Evolutionary conservation across 805 yeast genomes (phyloP).

Genomic region (Lipomyces orientalis): DNA sequence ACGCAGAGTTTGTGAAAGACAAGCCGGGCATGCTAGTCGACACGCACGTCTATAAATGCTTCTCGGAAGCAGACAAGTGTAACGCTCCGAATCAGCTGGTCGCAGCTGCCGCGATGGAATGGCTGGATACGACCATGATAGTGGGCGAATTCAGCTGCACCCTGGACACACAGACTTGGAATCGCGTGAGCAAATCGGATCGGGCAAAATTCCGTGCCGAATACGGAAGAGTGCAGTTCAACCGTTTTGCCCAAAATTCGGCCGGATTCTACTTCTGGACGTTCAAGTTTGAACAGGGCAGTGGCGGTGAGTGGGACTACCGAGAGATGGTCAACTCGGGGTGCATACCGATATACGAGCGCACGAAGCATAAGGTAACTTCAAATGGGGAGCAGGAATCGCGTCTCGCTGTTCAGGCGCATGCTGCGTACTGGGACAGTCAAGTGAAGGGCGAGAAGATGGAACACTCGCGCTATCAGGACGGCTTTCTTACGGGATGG

Average conservation of each 20-base stretch:
- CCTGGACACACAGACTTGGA: constrained; percentile 78
- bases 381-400: constrained; percentile 49
- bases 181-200: constrained; percentile 51
- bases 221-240: constrained; percentile 65
- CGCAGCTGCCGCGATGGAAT: constrained; percentile 57
- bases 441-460: constrained; percentile 63
- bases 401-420: constrained; percentile 52
- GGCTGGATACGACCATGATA: constrained; percentile 65
- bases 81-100: constrained; percentile 71
- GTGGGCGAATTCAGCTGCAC: constrained; percentile 94
- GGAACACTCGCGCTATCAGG: constrained; percentile 82
- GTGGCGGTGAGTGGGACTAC: constrained; percentile 98
- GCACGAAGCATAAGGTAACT: constrained; percentile 37
- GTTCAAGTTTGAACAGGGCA: constrained; percentile 80
- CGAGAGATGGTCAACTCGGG: constrained; percentile 65
- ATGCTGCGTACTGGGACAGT: constrained; percentile 70
- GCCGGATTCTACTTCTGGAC: constrained; percentile 92
- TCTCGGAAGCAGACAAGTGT: constrained; percentile 71
- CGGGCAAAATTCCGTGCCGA: constrained; percentile 62
- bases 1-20: constrained; percentile 68
- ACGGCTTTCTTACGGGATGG: constrained; percentile 81
- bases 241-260: constrained; percentile 26
- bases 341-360: constrained; percentile 20
- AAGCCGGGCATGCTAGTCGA: constrained; percentile 76
- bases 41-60: constrained; percentile 85